Conservation (phyloP, 2,329 filamentous ascomycete species). For the Monilinia aucupariae region DNA sequence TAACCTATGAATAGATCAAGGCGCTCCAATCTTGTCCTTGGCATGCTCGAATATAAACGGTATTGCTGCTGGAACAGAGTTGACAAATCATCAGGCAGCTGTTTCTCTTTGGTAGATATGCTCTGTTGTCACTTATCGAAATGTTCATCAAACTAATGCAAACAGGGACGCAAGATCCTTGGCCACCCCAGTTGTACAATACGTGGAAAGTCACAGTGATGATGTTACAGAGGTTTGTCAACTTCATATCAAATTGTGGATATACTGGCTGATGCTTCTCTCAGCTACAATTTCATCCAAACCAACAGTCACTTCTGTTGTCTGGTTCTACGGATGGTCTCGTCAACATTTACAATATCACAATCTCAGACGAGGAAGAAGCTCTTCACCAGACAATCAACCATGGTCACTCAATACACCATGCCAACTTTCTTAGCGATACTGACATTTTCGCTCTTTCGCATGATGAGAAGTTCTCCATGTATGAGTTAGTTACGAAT, state of each 20-base stretch:
- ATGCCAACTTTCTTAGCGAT: constrained; percentile 62
- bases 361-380: constrained; percentile 68
- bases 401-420: constrained; percentile 68
- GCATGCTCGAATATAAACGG: constrained; percentile 54
- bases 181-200: constrained; percentile 45
- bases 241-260: not conserved
- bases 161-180: constrained; percentile 53
- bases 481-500: constrained; percentile 64
- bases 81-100: constrained; percentile 57
- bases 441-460: constrained; percentile 66
- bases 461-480: constrained; percentile 71
- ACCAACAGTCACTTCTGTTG: constrained; percentile 55
- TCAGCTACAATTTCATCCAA: constrained; percentile 57
- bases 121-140: not conserved
- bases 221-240: constrained; percentile 54
- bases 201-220: constrained; percentile 62
- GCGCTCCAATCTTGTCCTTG: constrained; percentile 57
- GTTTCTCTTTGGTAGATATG: constrained; percentile 53
- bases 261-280: constrained; percentile 30
- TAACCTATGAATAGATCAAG: constrained; percentile 36
- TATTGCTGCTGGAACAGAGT: constrained; percentile 68
- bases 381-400: constrained; percentile 74
- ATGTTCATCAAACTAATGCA: constrained; percentile 7
- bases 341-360: constrained; percentile 69
- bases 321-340: constrained; percentile 77